These are phyloP conservation scores for Paradendryphiella salina DNA, from an alignment of 2,329 filamentous ascomycete genomes.

Conservation along the genomic window DNA sequence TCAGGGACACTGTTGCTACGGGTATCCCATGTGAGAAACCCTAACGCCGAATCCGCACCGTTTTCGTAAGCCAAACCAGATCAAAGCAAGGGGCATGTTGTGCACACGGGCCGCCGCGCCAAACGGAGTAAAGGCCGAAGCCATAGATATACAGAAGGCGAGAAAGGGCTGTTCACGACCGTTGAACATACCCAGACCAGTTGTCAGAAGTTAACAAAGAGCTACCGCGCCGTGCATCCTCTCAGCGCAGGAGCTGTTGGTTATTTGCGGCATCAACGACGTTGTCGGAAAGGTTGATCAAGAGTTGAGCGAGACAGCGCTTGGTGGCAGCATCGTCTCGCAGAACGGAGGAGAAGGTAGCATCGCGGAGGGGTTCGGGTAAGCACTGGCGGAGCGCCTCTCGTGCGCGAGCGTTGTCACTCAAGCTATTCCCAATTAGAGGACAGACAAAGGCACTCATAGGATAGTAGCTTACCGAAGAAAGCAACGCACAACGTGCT, in stretches of 20 bases:
- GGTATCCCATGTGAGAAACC: constrained; percentile 36
- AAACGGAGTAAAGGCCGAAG: constrained; percentile 31
- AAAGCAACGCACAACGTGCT: constrained; percentile 97
- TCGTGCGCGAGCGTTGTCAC: constrained; percentile 92
- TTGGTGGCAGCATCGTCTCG: constrained; percentile 97
- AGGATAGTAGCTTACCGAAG: constrained; percentile 67
- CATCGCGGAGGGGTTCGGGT: constrained; percentile 96
- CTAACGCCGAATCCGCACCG: constrained; percentile 32
- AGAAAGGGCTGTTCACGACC: constrained; percentile 9
- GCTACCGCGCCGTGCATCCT: background rate
- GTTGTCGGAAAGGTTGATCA: constrained; percentile 94
- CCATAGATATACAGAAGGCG: constrained; percentile 29
- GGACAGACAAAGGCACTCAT: background rate
- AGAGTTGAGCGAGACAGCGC: constrained; percentile 91
- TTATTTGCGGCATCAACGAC: constrained; percentile 60
- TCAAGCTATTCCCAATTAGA: constrained; percentile 64
- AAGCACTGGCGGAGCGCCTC: constrained; percentile 95
- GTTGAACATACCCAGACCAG: constrained; percentile 8
- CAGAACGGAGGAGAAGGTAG: constrained; percentile 94
- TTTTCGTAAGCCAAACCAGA: constrained; percentile 23
- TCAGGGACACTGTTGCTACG: constrained; percentile 27
- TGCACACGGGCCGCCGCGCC: constrained; percentile 24
- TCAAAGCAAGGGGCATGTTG: constrained; percentile 27
- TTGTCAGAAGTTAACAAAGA: constrained; percentile 2
- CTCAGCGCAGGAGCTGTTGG: constrained; percentile 44